Conservation (phyloP, 768 basidiomycete species). For the Tephrocybe rancida region DNA sequence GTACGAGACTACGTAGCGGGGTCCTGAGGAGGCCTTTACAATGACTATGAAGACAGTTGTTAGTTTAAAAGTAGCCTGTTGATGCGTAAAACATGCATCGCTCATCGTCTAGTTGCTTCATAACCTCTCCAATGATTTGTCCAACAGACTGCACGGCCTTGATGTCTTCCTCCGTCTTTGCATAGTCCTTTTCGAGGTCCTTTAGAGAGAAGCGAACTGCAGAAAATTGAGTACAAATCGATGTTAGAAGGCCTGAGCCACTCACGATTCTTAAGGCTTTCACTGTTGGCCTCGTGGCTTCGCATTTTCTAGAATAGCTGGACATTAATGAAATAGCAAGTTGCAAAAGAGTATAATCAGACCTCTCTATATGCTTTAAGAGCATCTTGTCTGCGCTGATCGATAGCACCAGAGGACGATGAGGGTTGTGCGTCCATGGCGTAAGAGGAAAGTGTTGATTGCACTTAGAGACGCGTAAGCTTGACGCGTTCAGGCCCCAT, state of each 20-base stretch:
- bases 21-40: slow-evolving; percentile 97
- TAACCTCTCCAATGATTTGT: slow-evolving; percentile 98
- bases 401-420: slow-evolving; percentile 62
- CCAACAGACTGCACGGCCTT: slow-evolving; percentile 99
- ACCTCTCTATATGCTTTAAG: slow-evolving; percentile 81
- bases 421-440: slow-evolving; percentile 50
- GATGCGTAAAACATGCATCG: slow-evolving; percentile 65
- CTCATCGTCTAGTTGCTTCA: slow-evolving; percentile 98
- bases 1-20: slow-evolving; percentile 97
- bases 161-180: slow-evolving; percentile 97
- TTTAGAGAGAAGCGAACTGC: slow-evolving; percentile 93
- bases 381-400: slow-evolving; percentile 73
- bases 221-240: background rate
- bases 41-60: slow-evolving; percentile 61
- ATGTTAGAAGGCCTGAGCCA: slow-evolving; percentile 8
- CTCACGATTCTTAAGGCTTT: slow-evolving; percentile 89
- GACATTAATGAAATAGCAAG: slow-evolving; percentile 11
- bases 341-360: slow-evolving; percentile 8
- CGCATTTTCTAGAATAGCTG: slow-evolving; percentile 81
- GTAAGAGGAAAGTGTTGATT: slow-evolving; percentile 10
- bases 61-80: background rate
- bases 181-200: slow-evolving; percentile 85
- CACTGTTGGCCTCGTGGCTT: slow-evolving; percentile 84
- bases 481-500: slow-evolving; percentile 9
- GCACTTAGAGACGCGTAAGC: slow-evolving; percentile 44